A percentile compares a stretch with the other conserved stretches of the same genome.
phyloP scores from a whole-genome alignment of 352 stramenopile genomes.

The Globisporangium ultimum region DNA sequence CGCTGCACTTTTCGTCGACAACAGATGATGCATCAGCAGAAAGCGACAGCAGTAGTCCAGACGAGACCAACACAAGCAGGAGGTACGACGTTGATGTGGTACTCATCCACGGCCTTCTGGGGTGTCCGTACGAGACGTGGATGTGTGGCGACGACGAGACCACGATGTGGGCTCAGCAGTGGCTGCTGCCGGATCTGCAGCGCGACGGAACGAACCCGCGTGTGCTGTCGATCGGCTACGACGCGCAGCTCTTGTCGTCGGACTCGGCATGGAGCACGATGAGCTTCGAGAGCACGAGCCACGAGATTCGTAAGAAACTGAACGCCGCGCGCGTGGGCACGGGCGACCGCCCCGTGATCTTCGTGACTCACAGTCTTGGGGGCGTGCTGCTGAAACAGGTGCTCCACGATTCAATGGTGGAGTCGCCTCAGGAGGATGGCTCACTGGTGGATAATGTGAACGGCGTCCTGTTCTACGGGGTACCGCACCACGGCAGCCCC shows the following conservation, averaged over 20 bases:
- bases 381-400: conserved; percentile 81
- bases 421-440: not conserved
- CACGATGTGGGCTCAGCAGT: conserved; percentile 62
- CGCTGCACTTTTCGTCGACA: conserved; percentile 49
- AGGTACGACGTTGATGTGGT: conserved; percentile 78
- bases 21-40: conserved; percentile 1
- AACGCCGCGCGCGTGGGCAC: conserved; percentile 56
- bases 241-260: conserved; percentile 74
- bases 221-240: conserved; percentile 80
- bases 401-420: conserved; percentile 43
- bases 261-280: conserved; percentile 73
- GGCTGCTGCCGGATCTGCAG: conserved; percentile 65
- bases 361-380: conserved; percentile 86
- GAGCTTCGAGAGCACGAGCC: conserved; percentile 66
- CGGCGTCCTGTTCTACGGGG: conserved; percentile 75
- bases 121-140: conserved; percentile 80
- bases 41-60: not conserved
- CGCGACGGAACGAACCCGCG: conserved; percentile 48
- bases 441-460: conserved; percentile 57
- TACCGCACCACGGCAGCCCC: conserved; percentile 78
- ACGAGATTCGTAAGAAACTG: conserved; percentile 60
- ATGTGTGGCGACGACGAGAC: conserved; percentile 60
- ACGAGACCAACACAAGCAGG: conserved; percentile 6
- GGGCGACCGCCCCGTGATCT: conserved; percentile 63
- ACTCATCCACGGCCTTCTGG: conserved; percentile 78